These are phyloP conservation scores for Aspergillus biplanus DNA, from an alignment of 495 filamentous ascomycete species.

Conservation along the genomic window DNA sequence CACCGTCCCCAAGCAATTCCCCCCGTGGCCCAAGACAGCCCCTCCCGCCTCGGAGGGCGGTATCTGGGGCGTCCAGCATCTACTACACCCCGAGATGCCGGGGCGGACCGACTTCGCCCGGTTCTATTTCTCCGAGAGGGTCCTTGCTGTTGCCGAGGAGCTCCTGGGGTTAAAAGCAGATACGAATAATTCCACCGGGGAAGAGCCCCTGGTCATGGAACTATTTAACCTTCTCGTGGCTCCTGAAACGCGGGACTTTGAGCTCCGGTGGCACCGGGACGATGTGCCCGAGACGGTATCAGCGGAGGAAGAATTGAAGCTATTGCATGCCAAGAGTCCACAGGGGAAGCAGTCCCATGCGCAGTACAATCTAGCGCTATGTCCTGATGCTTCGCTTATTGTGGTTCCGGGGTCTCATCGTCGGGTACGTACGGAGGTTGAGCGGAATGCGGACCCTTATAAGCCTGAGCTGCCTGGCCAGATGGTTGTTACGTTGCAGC, in stretches of 20 bases:
- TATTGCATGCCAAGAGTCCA: conserved; percentile 49
- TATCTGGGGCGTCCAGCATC: conserved; percentile 87
- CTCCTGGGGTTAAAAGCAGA: conserved; percentile 49
- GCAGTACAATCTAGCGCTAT: conserved; percentile 80
- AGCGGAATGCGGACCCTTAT: conserved; percentile 64
- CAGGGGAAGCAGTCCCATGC: conserved; percentile 60
- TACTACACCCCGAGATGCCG: conserved; percentile 70
- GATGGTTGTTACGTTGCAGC: conserved; percentile 62
- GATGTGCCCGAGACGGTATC: conserved; percentile 64
- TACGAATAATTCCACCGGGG: conserved; percentile 12
- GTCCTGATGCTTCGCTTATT: conserved; percentile 65
- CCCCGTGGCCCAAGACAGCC: conserved; percentile 66
- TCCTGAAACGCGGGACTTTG: conserved; percentile 63
- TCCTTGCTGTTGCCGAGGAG: conserved; percentile 60
- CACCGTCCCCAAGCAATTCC: conserved; percentile 84
- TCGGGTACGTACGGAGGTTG: conserved; percentile 65
- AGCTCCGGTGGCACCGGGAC: conserved; percentile 77
- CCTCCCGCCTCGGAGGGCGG: conserved; percentile 57
- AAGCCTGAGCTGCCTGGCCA: conserved; percentile 61
- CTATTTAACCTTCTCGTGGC: conserved; percentile 78
- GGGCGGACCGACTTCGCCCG: conserved; percentile 56
- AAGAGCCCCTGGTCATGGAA: conserved; percentile 70
- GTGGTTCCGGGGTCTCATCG: conserved; percentile 73
- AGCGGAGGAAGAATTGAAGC: conserved; percentile 56
- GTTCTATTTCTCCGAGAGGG: conserved; percentile 65